These are phyloP conservation scores for Coffea canephora DNA, from an alignment of 257 asterid genomes.

Conservation along the genomic window DNA sequence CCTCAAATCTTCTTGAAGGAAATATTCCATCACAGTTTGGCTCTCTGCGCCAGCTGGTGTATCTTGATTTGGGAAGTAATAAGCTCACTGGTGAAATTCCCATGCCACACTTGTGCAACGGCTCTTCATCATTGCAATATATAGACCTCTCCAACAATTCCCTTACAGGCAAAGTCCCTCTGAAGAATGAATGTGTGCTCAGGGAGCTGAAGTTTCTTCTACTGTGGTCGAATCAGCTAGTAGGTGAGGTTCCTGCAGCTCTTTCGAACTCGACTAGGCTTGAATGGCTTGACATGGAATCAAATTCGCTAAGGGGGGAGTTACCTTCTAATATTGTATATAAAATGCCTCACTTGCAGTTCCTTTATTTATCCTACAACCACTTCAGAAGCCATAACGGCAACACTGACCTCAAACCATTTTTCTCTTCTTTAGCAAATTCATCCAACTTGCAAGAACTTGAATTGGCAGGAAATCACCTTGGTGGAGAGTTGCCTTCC, in stretches of 20 bases:
- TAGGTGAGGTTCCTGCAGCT: conserved; percentile 54
- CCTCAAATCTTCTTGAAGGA: conserved; percentile 60
- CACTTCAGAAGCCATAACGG: conserved; percentile 50
- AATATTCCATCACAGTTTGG: conserved; percentile 54
- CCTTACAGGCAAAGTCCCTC: conserved; percentile 55
- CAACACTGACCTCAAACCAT: conserved; percentile 57
- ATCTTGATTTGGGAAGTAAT: conserved; percentile 73
- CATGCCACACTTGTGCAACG: conserved; percentile 47
- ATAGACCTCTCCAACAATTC: conserved; percentile 84
- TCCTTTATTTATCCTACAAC: conserved; percentile 65
- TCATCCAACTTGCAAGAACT: conserved; percentile 65
- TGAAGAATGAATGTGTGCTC: conserved; percentile 40
- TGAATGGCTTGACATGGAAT: conserved; percentile 77
- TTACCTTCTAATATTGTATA: conserved; percentile 48
- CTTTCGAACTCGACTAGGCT: conserved; percentile 59
- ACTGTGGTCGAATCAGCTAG: conserved; percentile 71
- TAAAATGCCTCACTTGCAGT: conserved; percentile 48
- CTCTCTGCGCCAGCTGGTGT: conserved; percentile 37
- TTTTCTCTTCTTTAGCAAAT: conserved; percentile 53
- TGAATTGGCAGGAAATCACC: conserved; percentile 60
- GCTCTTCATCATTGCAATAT: conserved; percentile 48
- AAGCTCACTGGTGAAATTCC: conserved; percentile 60
- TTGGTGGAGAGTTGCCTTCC: conserved; percentile 76
- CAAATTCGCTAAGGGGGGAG: conserved; percentile 59
- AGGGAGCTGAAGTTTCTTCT: conserved; percentile 57